phyloP scores from a whole-genome alignment of 345 rosid species.

The Hibiscus tridactylites region DNA sequence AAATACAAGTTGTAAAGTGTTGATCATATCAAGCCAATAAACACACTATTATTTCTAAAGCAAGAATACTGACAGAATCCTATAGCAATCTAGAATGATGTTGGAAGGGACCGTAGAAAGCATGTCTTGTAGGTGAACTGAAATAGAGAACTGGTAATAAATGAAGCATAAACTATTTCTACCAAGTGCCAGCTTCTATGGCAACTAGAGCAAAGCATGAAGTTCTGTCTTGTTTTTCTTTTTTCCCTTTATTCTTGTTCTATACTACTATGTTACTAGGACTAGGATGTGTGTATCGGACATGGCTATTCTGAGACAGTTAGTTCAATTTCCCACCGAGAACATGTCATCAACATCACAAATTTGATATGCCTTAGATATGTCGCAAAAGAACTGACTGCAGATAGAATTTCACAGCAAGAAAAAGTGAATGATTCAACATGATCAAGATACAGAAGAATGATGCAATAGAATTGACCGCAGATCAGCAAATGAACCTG shows the following conservation, averaged over 20 bases:
- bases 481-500: constrained; percentile 43
- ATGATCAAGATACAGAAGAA: constrained; percentile 1
- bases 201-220: neutral
- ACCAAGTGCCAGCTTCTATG: neutral
- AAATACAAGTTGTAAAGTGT: constrained; percentile 1
- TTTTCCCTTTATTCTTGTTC: neutral
- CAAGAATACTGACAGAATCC: neutral
- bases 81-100: neutral
- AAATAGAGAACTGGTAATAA: neutral
- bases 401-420: neutral
- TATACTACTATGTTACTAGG: neutral
- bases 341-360: too few species aligned
- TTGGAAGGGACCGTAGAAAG: neutral
- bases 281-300: neutral
- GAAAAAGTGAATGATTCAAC: neutral
- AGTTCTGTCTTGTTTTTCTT: neutral
- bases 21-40: constrained; percentile 2
- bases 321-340: neutral
- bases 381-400: too few species aligned
- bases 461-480: neutral
- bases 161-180: neutral
- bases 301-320: neutral
- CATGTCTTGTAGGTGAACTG: neutral
- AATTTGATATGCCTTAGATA: too few species aligned
- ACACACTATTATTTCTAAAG: neutral